phyloP scores from a whole-genome alignment of 2,329 filamentous ascomycete genomes.

The Ampelomyces quisqualis region DNA sequence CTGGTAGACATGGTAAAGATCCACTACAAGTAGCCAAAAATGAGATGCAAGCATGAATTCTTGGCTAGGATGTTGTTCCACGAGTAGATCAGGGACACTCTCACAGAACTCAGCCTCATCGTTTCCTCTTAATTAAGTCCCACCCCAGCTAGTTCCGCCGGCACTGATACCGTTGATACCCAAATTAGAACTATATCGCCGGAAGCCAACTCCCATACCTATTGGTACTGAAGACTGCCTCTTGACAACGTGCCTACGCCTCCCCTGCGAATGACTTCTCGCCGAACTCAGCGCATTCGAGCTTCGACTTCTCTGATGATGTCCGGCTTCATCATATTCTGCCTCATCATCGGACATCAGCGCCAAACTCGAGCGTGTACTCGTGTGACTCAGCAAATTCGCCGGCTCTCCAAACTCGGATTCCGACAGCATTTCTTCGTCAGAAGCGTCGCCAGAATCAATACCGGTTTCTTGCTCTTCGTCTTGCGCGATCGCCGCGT shows the following conservation, averaged over 20 bases:
- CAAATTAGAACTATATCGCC: constrained; percentile 49
- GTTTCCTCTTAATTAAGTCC: constrained; percentile 17
- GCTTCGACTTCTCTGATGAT: constrained; percentile 13
- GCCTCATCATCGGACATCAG: constrained; percentile 28
- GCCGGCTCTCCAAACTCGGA: constrained; percentile 44
- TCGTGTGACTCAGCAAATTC: constrained; percentile 38
- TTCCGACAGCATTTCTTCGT: constrained; percentile 31
- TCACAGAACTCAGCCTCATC: no score
- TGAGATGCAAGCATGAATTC: no score
- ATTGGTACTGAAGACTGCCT: constrained; percentile 48
- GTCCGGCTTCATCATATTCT: constrained; percentile 12
- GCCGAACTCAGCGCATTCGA: constrained; percentile 14
- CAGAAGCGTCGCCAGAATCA: constrained; percentile 3
- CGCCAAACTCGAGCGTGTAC: constrained; percentile 30
- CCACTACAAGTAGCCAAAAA: no score
- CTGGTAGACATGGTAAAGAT: no score
- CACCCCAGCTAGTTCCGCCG: constrained; percentile 40
- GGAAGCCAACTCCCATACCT: constrained; percentile 50
- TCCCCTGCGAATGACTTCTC: constrained; percentile 35
- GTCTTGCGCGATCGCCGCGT: constrained; percentile 14
- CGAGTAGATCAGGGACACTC: no score
- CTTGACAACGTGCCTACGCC: constrained; percentile 35
- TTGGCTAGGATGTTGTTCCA: no score
- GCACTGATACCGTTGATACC: constrained; percentile 42
- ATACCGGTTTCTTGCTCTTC: constrained; percentile 14